A percentile compares a stretch with the other conserved stretches of the same genome.
Conservation (phyloP, 2,329 filamentous ascomycete genomes). For the Sordariomycetes sp. region DNA sequence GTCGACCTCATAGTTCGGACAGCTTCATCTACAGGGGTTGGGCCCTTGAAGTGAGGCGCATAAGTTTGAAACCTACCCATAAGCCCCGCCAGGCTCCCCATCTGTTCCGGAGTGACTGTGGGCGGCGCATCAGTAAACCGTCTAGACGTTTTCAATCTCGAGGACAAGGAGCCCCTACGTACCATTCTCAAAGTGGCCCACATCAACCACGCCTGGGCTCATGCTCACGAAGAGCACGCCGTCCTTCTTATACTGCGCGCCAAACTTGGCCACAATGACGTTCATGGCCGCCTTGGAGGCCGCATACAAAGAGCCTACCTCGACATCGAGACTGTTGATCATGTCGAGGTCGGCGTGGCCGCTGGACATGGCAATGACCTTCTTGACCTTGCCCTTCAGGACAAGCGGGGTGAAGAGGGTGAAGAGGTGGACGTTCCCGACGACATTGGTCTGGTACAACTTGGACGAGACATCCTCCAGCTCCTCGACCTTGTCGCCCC, state of each 20-base stretch:
- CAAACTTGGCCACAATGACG: slow-evolving; percentile 39
- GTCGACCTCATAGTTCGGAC: neutral
- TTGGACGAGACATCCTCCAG: slow-evolving; percentile 7
- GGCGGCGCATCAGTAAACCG: neutral
- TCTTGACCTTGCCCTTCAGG: slow-evolving; percentile 36
- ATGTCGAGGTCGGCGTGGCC: slow-evolving; percentile 36
- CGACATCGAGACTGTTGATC: slow-evolving; percentile 17
- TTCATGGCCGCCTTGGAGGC: slow-evolving; percentile 19
- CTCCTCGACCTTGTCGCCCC: slow-evolving; percentile 2
- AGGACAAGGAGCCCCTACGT: neutral
- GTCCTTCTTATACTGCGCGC: slow-evolving; percentile 30
- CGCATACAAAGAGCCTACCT: slow-evolving; percentile 13
- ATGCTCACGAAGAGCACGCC: slow-evolving; percentile 30
- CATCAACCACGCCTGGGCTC: neutral
- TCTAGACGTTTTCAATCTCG: neutral
- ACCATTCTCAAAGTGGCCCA: neutral
- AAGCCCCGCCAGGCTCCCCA: neutral
- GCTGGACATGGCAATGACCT: slow-evolving; percentile 38
- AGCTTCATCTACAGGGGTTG: neutral
- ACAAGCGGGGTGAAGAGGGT: slow-evolving; percentile 43
- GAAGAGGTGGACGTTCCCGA: slow-evolving; percentile 40
- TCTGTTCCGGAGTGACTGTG: neutral
- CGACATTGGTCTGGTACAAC: slow-evolving; percentile 33
- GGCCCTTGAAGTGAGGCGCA: neutral
- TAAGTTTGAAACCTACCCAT: neutral